phyloP scores from a whole-genome alignment of 257 asterid genomes.

The Schizonepeta tenuifolia region DNA sequence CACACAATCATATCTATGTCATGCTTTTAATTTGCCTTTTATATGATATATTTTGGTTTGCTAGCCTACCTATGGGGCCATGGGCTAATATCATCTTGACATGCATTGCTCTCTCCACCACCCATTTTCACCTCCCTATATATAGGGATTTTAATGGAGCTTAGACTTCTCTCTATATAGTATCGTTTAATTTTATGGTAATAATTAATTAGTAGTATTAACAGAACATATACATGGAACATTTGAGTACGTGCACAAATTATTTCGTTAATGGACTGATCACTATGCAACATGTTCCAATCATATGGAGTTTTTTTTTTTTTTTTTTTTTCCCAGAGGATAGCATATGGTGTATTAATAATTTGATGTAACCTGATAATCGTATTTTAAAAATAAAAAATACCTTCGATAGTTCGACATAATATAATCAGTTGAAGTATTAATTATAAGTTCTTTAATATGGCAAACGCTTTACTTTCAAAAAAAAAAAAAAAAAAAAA shows the following conservation, averaged over 20 bases:
- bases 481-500: too few relatives aligned
- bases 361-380: too few relatives aligned
- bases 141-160: background rate
- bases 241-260: background rate
- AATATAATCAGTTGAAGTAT: too few relatives aligned
- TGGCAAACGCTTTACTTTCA: too few relatives aligned
- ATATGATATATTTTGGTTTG: background rate
- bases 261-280: background rate
- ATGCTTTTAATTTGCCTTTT: conserved; percentile 27
- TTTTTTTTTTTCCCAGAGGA: too few relatives aligned
- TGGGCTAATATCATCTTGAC: background rate
- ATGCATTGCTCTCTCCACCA: conserved; percentile 17
- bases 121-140: conserved; percentile 12
- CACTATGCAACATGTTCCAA: background rate
- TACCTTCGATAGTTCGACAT: too few relatives aligned
- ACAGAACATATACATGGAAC: background rate
- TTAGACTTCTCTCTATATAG: background rate
- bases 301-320: too few relatives aligned
- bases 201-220: background rate
- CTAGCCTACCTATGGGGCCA: background rate
- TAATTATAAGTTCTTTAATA: too few relatives aligned
- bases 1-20: conserved; percentile 38
- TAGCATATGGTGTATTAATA: too few relatives aligned
- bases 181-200: background rate
- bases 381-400: too few relatives aligned